Evolutionary conservation across 2,329 filamentous ascomycete species (phyloP).

Genomic region (Lasiodiplodia sp.): DNA sequence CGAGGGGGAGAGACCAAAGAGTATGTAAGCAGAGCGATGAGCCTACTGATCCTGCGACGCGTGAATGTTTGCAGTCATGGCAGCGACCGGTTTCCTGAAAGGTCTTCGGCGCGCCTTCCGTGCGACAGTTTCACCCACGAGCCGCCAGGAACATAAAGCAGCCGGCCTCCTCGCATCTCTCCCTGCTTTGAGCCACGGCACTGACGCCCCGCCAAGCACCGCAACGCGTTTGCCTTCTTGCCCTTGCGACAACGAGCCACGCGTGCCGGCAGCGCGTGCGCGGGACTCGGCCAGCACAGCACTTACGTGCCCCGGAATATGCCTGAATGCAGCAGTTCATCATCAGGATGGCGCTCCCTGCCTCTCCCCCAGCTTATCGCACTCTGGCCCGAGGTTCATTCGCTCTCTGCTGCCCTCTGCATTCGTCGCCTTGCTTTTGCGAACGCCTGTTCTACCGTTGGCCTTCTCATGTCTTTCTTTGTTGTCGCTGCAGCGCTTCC

Average conservation of each 20-base stretch:
- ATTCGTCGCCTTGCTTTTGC: slow-evolving; percentile 20
- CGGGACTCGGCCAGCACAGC: neutral
- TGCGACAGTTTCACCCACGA: neutral
- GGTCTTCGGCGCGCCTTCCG: neutral
- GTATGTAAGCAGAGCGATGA: neutral
- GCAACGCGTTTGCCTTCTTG: slow-evolving; percentile 1
- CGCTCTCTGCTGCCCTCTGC: neutral
- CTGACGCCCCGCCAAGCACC: neutral
- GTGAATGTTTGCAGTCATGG: neutral
- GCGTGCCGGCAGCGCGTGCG: slow-evolving; percentile 1
- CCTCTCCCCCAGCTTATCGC: slow-evolving; percentile 12
- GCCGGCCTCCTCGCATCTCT: slow-evolving; percentile 11
- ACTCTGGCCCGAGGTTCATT: neutral
- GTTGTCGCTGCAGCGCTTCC: neutral
- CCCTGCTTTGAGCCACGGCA: neutral
- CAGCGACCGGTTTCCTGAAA: neutral
- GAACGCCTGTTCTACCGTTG: slow-evolving; percentile 5
- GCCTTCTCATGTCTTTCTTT: neutral
- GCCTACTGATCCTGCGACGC: slow-evolving; percentile 25
- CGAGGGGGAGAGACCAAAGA: neutral
- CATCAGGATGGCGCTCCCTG: neutral
- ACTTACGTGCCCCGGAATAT: slow-evolving; percentile 15
- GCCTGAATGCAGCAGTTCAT: slow-evolving; percentile 20
- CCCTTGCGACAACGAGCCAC: slow-evolving; percentile 2
- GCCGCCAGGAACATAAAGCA: neutral